phyloP scores from a whole-genome alignment of 345 rosid species.

The Corchorus capsularis region DNA sequence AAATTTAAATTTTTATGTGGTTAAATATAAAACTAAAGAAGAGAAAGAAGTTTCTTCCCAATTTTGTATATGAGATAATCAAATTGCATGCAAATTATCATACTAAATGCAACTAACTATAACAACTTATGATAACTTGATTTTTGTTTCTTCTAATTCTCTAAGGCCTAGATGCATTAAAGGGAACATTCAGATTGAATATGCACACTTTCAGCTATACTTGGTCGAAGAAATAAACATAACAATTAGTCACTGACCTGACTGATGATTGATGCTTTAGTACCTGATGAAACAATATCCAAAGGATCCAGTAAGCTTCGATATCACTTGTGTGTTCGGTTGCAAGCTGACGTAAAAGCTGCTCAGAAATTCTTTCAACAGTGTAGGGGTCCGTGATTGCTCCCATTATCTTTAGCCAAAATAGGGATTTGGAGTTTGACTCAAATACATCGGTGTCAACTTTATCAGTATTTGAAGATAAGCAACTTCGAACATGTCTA shows the following conservation, averaged over 20 bases:
- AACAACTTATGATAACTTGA: neutral
- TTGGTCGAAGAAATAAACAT: conserved; percentile 7
- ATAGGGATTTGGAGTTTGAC: conserved; percentile 45
- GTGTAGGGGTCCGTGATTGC: conserved; percentile 74
- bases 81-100: conserved; percentile 3
- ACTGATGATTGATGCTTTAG: conserved; percentile 51
- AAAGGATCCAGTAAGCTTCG: conserved; percentile 87
- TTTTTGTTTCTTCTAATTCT: conserved; percentile 13
- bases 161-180: conserved; percentile 13
- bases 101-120: neutral
- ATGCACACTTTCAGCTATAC: neutral
- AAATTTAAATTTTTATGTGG: neutral
- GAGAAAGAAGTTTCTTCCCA: neutral
- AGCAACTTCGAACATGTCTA: conserved; percentile 51
- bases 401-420: conserved; percentile 73
- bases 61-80: neutral
- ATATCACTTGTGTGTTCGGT: conserved; percentile 54
- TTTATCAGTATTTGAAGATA: conserved; percentile 45
- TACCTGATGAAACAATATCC: conserved; percentile 63
- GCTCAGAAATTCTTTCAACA: conserved; percentile 78
- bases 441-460: conserved; percentile 41
- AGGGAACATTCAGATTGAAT: neutral
- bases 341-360: conserved; percentile 74
- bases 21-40: neutral
- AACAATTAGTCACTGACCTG: conserved; percentile 48